Conservation (phyloP, 2,329 filamentous ascomycete genomes). For the Balansia obtecta region DNA sequence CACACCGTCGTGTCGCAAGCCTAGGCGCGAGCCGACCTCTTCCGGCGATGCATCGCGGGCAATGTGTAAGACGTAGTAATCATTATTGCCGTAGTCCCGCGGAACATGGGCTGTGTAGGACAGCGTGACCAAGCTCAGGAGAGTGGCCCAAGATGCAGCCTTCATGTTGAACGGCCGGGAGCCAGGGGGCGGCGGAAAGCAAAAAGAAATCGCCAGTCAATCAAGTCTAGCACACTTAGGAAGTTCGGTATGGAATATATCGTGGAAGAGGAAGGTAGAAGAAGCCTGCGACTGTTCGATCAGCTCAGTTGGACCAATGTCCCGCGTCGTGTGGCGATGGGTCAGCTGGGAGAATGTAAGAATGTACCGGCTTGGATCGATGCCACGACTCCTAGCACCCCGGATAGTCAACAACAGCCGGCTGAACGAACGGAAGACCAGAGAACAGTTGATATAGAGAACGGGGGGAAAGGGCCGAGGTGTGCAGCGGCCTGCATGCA, state of each 20-base stretch:
- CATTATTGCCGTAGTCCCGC: conserved; percentile 66
- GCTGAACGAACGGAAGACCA: too few species aligned
- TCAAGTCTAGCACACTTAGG: conserved; percentile 2
- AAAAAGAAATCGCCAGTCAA: not conserved
- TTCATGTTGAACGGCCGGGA: conserved; percentile 29
- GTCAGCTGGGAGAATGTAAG: not conserved
- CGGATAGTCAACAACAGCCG: too few species aligned
- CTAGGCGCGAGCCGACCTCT: conserved; percentile 59
- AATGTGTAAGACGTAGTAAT: conserved; percentile 93
- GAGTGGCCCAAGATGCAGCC: conserved; percentile 37
- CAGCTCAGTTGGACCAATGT: not conserved
- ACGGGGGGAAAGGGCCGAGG: too few species aligned
- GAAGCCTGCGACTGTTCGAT: not conserved
- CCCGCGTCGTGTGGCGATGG: not conserved
- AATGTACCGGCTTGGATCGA: too few species aligned
- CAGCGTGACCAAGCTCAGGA: conserved; percentile 37
- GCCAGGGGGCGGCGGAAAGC: not conserved
- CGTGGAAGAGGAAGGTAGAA: too few species aligned
- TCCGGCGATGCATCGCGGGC: conserved; percentile 47
- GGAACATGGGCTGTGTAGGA: conserved; percentile 36
- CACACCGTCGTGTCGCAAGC: conserved; percentile 67
- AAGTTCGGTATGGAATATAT: not conserved
- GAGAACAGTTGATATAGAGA: too few species aligned
- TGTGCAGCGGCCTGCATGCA: too few species aligned
- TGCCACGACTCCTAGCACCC: too few species aligned